phyloP scores from a whole-genome alignment of 2,329 filamentous ascomycete species.

The Aspergillus spinulosporus region DNA sequence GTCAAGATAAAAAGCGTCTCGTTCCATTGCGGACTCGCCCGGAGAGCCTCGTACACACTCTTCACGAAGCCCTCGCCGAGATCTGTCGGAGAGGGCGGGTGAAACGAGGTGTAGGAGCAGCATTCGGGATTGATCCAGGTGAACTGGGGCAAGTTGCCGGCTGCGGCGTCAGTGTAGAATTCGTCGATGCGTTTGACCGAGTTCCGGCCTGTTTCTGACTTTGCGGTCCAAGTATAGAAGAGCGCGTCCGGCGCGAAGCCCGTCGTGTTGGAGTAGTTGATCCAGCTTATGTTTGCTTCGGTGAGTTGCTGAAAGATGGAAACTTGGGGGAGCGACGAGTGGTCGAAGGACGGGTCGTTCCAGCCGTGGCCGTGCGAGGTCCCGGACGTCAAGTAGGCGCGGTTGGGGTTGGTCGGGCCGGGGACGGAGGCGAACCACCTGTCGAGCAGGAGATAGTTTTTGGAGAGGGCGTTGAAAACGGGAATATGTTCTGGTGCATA shows the following conservation, averaged over 20 bases:
- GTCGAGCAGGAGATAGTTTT: constrained; percentile 50
- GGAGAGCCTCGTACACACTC: constrained; percentile 46
- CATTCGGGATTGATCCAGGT: constrained; percentile 51
- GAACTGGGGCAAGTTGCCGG: constrained; percentile 67
- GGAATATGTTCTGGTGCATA: constrained; percentile 45
- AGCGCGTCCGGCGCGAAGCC: constrained; percentile 47
- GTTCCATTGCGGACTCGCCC: constrained; percentile 43
- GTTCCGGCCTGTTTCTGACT: constrained; percentile 37
- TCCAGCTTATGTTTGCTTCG: constrained; percentile 40
- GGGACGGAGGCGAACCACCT: constrained; percentile 42
- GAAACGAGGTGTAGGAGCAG: constrained; percentile 40
- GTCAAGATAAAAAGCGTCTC: constrained; percentile 45
- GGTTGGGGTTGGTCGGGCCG: constrained; percentile 44
- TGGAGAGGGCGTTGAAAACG: constrained; percentile 42
- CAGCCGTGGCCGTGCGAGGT: constrained; percentile 37
- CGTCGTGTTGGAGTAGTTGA: constrained; percentile 50
- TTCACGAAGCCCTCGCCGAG: constrained; percentile 43
- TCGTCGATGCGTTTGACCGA: constrained; percentile 31
- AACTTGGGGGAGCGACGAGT: constrained; percentile 35
- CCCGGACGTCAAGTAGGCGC: constrained; percentile 42
- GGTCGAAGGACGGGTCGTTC: constrained; percentile 35
- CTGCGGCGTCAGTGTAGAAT: constrained; percentile 67
- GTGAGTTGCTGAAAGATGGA: constrained; percentile 43
- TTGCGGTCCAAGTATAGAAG: constrained; percentile 36
- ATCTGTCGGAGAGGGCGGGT: constrained; percentile 41